Conservation (phyloP, 345 rosid species). For the Ceriops decandra region DNA sequence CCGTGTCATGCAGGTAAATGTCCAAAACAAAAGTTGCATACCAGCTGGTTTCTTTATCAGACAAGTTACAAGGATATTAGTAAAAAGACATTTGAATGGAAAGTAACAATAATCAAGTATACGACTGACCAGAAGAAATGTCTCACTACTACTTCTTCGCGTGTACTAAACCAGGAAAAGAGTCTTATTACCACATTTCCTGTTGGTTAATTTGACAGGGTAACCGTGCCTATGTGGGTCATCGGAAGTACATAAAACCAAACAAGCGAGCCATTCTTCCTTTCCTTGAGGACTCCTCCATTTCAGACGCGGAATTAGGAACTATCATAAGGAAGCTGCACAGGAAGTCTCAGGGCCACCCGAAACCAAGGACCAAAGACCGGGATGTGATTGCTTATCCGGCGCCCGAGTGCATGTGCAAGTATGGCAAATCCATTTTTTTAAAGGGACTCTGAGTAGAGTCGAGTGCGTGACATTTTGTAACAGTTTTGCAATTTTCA, state of each 20-base stretch:
- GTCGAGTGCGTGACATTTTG: not conserved
- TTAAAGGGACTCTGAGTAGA: constrained; percentile 6
- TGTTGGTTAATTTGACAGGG: constrained; percentile 36
- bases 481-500: not conserved
- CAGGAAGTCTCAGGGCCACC: constrained; percentile 52
- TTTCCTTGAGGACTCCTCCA: constrained; percentile 46
- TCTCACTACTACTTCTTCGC: too few species aligned
- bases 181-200: not conserved
- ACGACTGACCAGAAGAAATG: too few species aligned
- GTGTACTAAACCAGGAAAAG: not conserved
- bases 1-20: constrained; percentile 54
- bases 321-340: constrained; percentile 49
- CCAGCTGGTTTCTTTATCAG: not conserved
- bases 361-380: constrained; percentile 50
- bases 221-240: constrained; percentile 69
- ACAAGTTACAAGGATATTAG: too few species aligned
- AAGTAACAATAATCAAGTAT: too few species aligned
- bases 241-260: constrained; percentile 64
- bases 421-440: constrained; percentile 20
- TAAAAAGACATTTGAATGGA: too few species aligned
- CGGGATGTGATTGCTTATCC: constrained; percentile 66
- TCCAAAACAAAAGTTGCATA: not conserved
- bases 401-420: constrained; percentile 75
- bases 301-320: constrained; percentile 49
- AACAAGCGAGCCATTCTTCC: constrained; percentile 63